A percentile compares a stretch with the other conserved stretches of the same genome.
These are phyloP conservation scores for Mitragyna speciosa DNA, from an alignment of 257 asterid genomes.

Conservation along the genomic window DNA sequence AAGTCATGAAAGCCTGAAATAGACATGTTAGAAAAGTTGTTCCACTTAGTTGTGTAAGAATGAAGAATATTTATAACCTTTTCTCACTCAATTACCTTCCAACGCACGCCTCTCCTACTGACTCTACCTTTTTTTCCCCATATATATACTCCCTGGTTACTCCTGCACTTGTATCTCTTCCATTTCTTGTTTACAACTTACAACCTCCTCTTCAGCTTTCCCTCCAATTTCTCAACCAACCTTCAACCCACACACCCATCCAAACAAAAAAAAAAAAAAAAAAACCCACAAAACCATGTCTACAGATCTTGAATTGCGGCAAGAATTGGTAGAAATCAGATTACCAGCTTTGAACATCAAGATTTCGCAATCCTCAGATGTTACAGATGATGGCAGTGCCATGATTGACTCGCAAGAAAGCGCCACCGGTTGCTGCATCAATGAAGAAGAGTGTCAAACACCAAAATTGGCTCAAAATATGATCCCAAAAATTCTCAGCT, in stretches of 20 bases:
- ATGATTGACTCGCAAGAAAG: background rate
- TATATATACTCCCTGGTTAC: background rate
- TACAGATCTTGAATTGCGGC: slow-evolving; percentile 47
- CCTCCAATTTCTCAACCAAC: slow-evolving; percentile 5
- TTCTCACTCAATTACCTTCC: slow-evolving; percentile 46
- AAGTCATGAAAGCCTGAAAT: slow-evolving; percentile 23
- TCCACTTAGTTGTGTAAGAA: slow-evolving; percentile 23
- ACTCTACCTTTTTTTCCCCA: background rate
- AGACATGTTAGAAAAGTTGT: slow-evolving; percentile 39
- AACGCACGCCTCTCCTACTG: slow-evolving; percentile 37
- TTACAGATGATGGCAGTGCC: background rate
- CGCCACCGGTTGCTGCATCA: background rate
- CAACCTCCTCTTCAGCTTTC: background rate
- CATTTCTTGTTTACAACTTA: slow-evolving; percentile 17
- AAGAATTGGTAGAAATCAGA: slow-evolving; percentile 18
- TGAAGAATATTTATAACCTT: slow-evolving; percentile 25
- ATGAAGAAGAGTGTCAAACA: slow-evolving; percentile 34
- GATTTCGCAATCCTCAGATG: background rate
- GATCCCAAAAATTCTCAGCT: slow-evolving; percentile 41
- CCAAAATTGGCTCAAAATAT: slow-evolving; percentile 44
- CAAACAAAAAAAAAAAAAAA: background rate
- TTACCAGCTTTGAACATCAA: slow-evolving; percentile 14
- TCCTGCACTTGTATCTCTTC: slow-evolving; percentile 2
- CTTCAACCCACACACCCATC: slow-evolving; percentile 14
- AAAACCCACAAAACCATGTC: slow-evolving; percentile 30